Base-by-base conservation (phyloP, 371 early-diverging fungal species). In the Apophysomyces trapeziformis region DNA sequence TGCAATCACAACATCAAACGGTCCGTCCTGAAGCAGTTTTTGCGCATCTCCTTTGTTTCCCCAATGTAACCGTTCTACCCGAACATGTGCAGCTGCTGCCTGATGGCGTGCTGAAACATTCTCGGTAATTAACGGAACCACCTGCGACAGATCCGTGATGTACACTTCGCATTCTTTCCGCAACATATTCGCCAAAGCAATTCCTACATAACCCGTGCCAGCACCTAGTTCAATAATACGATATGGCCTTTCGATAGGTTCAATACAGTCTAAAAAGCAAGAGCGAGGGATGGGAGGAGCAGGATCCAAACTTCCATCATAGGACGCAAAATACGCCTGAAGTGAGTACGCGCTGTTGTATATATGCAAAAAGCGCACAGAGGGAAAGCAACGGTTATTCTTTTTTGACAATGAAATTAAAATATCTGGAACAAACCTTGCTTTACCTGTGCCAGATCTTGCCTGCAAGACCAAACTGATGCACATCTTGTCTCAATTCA, bases 151-250 rank as follows among this genome's bases (percentile, higher is more conserved):
- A 62, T 87, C 88, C 1, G 88, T 87, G 62, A 87, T 76, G 16
- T 77, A 68, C 12, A 87, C 63, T 18, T 82, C 73, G 35, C 75
- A 79, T 1, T 72, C 71, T 7, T 54, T 44, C 11, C 60, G 26
- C 5, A 87, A 47, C 7, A 71, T 72, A 3, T 80, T 77, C 5
- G 88, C 88, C 26, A 87, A 65, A 6, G 80, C 78, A 26, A 87
- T 85, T 1, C 86, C 85, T 5, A 82, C 83, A 60, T 85, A 87
- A 7, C 88, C 88, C 18, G 86, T 86, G 8, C 88, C 88, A 16
- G 88, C 85, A 6, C 84, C 84, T 3, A 83, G 67, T 58, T 83
- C 84, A 16, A 83, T 56, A 14, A 83, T 77, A 11, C 79, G 72
- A 11, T 64, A 78, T 2, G 75, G 72, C 14, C 21, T 50, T 50